phyloP scores from a whole-genome alignment of 371 early-diverging fungal genomes.

The Lichtheimia corymbifera region DNA sequence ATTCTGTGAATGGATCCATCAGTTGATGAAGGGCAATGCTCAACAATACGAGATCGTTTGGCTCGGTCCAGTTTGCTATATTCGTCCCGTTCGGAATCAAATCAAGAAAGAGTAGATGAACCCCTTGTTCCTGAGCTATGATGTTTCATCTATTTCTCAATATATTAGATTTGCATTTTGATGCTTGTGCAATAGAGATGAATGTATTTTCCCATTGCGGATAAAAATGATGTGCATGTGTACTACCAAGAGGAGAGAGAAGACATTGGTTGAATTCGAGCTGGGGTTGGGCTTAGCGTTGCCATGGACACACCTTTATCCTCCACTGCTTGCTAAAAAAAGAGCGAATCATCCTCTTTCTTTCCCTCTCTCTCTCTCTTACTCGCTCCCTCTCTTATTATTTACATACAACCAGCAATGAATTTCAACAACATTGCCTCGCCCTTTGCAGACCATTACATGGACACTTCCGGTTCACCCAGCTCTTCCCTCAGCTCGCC shows the following conservation, averaged over 20 bases:
- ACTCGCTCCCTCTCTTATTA: not conserved
- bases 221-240: too few species aligned
- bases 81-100: slow-evolving; percentile 15
- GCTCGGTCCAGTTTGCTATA: slow-evolving; percentile 40
- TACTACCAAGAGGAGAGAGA: too few species aligned
- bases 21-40: slow-evolving; percentile 14
- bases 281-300: too few species aligned
- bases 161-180: too few species aligned
- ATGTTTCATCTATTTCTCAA: not conserved
- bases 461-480: slow-evolving; percentile 18
- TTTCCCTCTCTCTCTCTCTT: not conserved
- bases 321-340: too few species aligned
- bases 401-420: not conserved
- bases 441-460: slow-evolving; percentile 6
- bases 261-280: too few species aligned
- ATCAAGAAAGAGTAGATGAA: not conserved
- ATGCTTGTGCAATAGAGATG: too few species aligned
- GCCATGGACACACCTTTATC: too few species aligned
- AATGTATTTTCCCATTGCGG: too few species aligned
- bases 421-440: not conserved
- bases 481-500: slow-evolving; percentile 24
- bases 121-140: not conserved
- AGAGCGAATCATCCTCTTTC: too few species aligned
- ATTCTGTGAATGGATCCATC: slow-evolving; percentile 39
- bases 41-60: slow-evolving; percentile 28